Evolutionary conservation across 2,329 filamentous ascomycete species (phyloP), one percentile per base, ranked within the genome.

Genomic region (Colletotrichum godetiae): DNA sequence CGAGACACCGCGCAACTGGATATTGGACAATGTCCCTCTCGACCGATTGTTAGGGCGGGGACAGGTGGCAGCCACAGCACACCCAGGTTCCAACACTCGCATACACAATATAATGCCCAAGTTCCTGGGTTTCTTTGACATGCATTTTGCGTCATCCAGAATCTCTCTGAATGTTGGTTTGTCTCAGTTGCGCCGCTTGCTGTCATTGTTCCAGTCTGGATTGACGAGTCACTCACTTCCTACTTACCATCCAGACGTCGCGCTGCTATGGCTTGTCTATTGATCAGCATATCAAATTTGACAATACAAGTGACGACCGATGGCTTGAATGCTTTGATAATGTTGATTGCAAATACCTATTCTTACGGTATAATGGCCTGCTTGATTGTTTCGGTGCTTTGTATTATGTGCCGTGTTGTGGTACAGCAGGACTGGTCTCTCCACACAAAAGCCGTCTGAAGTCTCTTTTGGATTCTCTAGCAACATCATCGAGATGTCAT

Each of bases 401-500:
- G 42, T 49, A 49, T 22, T n/a, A 15, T 7, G 37, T 42, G 37
- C 13, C 37, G 13, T 42, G 37, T 3, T 10, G 19, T n/a, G 19
- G 19, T 49, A 11, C 19, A 49, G 42, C 42, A 15, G 42, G 3
- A 49, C 42, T 19, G 19, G 19, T 3, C 19, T 49, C 3, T 8
- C 42, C n/a, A 10, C 19, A 10, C 42, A 49, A 49, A 22, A 49
- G 19, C 42, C 42, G 42, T 22, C 42, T 11, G 15, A n/a, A n/a
- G 42, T 49, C 42, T 49, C 42, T 49, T 49, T 31, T 15, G 46
- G 5, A 31, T 31, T 53, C 13, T 10, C 13, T 55, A 29, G 49
- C 66, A 49, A 35, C 59, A 60, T 73, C 69, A 63, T 63, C 22
- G 12, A 31, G 31, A 58, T 68, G 65, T 64, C 69, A 69, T 66